Evolutionary conservation across 2,329 filamentous ascomycete species (phyloP).

Genomic region (Botryotinia convoluta): DNA sequence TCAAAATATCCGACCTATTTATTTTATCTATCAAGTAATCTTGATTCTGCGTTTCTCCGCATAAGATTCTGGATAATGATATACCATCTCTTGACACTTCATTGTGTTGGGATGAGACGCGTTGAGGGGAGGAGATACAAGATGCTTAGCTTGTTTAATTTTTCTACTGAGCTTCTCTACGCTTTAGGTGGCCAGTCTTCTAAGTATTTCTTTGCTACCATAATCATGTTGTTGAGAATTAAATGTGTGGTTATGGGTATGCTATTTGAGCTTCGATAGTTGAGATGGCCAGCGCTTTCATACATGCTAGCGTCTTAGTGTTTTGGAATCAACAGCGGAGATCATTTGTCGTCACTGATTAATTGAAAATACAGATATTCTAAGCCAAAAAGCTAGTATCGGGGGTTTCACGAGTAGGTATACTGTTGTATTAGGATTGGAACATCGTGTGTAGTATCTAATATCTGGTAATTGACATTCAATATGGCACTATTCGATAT

Average conservation of each 20-base stretch:
- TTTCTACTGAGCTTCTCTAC: background rate
- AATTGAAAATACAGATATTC: no score
- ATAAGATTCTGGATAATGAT: background rate
- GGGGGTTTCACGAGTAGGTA: background rate
- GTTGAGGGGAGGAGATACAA: background rate
- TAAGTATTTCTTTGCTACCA: accelerated
- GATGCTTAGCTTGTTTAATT: background rate
- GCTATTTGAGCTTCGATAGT: accelerated
- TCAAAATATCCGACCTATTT: accelerated
- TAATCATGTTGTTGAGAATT: background rate
- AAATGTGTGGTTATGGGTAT: background rate
- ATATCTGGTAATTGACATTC: background rate
- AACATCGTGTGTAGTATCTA: background rate
- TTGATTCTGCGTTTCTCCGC: background rate
- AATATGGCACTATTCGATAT: background rate
- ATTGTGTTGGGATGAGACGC: background rate
- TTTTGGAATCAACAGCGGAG: background rate
- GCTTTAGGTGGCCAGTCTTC: background rate
- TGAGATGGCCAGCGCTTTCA: background rate
- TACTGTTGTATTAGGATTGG: background rate
- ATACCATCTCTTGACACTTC: background rate
- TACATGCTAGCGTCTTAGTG: background rate
- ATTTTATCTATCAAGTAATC: background rate
- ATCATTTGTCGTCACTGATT: no score
- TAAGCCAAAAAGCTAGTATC: background rate